Evolutionary conservation across 331 rosid genomes (phyloP).

Genomic region (Quercus lobata): DNA sequence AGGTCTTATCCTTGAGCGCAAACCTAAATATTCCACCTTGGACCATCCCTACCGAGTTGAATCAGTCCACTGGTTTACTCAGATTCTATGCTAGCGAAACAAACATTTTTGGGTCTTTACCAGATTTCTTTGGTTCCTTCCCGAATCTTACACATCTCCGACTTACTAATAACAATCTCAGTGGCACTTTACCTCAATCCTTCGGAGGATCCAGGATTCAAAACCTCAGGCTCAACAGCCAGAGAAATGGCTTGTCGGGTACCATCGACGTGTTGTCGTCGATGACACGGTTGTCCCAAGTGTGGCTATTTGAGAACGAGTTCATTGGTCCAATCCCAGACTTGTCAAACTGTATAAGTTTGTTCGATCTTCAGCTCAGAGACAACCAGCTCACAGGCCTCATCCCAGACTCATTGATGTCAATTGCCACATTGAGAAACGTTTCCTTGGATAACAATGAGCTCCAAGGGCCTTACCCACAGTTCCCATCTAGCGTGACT

Average conservation of each 20-base stretch:
- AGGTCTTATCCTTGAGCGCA: no score
- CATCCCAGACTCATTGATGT: slow-evolving; percentile 43
- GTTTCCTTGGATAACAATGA: slow-evolving; percentile 50
- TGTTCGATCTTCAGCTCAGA: slow-evolving; percentile 61
- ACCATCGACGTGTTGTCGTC: slow-evolving; percentile 36
- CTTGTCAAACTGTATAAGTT: slow-evolving; percentile 30
- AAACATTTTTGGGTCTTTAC: slow-evolving; percentile 39
- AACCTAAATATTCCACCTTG: slow-evolving; percentile 10
- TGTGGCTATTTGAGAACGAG: slow-evolving; percentile 61
- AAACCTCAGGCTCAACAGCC: slow-evolving; percentile 46
- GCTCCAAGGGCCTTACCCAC: slow-evolving; percentile 58
- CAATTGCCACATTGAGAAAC: slow-evolving; percentile 29
- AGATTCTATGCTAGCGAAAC: slow-evolving; percentile 29
- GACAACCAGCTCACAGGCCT: slow-evolving; percentile 56
- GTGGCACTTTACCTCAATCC: slow-evolving; percentile 45
- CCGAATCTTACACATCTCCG: slow-evolving; percentile 25
- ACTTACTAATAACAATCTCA: slow-evolving; percentile 63
- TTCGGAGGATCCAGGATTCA: slow-evolving; percentile 35
- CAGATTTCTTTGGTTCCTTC: slow-evolving; percentile 45
- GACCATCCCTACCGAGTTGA: slow-evolving; percentile 57
- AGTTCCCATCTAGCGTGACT: slow-evolving; percentile 23
- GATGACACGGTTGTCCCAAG: slow-evolving; percentile 48
- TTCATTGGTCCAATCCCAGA: slow-evolving; percentile 61
- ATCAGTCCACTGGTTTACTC: slow-evolving; percentile 39
- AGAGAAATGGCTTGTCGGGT: slow-evolving; percentile 46